A percentile compares a stretch with the other conserved stretches of the same genome.
Evolutionary conservation across 1,139 yeast species (phyloP).

Genomic region (Pichia kudriavzevii): DNA sequence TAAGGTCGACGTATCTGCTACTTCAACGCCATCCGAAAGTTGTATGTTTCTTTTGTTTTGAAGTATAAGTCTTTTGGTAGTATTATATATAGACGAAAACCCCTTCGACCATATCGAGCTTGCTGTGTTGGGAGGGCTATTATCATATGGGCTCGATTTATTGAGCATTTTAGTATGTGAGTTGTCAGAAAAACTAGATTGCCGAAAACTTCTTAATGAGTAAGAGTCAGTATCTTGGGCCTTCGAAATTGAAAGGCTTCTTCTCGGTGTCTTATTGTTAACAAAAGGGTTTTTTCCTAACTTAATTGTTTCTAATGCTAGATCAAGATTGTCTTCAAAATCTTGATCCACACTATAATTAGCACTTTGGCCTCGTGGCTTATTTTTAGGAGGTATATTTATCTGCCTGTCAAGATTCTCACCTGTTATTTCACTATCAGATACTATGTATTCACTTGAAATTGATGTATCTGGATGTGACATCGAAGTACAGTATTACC

Average conservation of each 20-base stretch:
- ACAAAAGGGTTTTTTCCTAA: constrained; percentile 19
- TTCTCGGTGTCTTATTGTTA: too few species aligned
- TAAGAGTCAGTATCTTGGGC: constrained; percentile 9
- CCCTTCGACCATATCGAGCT: constrained; percentile 25
- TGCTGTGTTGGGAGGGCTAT: constrained; percentile 5
- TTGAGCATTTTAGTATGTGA: constrained; percentile 6
- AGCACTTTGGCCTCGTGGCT: constrained; percentile 23
- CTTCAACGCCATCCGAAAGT: constrained; percentile 16
- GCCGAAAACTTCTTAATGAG: constrained; percentile 12
- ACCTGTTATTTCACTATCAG: too few species aligned
- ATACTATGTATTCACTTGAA: too few species aligned
- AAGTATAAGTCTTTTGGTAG: constrained; percentile 22
- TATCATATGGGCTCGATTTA: neutral
- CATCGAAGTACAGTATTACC: too few species aligned
- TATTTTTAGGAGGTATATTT: too few species aligned
- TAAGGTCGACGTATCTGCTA: neutral
- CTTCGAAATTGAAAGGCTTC: too few species aligned
- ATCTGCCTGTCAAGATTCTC: too few species aligned
- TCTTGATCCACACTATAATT: constrained; percentile 26
- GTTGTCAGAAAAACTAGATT: constrained; percentile 8
- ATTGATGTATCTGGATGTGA: too few species aligned
- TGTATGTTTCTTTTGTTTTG: constrained; percentile 21
- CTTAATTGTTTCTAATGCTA: constrained; percentile 26
- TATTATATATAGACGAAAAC: constrained; percentile 20
- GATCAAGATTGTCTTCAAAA: constrained; percentile 28